Evolutionary conservation across 1,284 basidiomycete genomes (phyloP), one percentile per base, ranked within the genome.

Genomic region (Moniliella sp.): DNA sequence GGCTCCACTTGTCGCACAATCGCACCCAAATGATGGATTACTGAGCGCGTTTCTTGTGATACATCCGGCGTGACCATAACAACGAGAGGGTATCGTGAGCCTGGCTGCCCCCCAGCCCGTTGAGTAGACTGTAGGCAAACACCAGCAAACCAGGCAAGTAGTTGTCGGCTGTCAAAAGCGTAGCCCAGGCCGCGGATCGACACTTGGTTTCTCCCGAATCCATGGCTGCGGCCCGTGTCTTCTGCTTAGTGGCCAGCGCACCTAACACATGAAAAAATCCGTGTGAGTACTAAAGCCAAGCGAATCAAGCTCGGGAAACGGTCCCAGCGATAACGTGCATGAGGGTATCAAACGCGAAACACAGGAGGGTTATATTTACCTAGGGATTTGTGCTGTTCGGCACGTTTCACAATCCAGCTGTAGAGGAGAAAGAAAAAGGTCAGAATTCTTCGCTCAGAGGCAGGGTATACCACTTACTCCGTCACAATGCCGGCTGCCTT

Each of bases 151-250:
- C 46, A 1, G 50, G 50, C 11, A 51, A 34, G 14, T 51, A 42
- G 16, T 43, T 40, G 23, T 50, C 50, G 10, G 42, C 44, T 2
- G 50, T 53, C 31, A 51, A 34, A 23, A 53, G 35, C 15, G 50
- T 51, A 5, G 48, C 50, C 50, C 50, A 53, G 10, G 45, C 45
- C 15, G n/a, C n/a, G n/a, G n/a, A n/a, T n/a, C n/a, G n/a, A n/a
- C n/a, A n/a, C n/a, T n/a, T n/a, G n/a, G 7, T 23, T n/a, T 23
- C n/a, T 23, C 8, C 21, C 21, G 21, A 23, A 23, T 7, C 21
- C n/a, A n/a, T 7, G n/a, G 21, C 7, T 7, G 21, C 8, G 21
- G 21, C 21, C 21, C 7, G 8, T 7, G 21, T 23, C 8, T n/a
- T 23, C 7, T 23, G 21, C 21, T n/a, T 23, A 7, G 21, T 7